These are phyloP conservation scores for Bruguiera hainesii DNA, from an alignment of 441 rosid genomes.

Conservation along the genomic window DNA sequence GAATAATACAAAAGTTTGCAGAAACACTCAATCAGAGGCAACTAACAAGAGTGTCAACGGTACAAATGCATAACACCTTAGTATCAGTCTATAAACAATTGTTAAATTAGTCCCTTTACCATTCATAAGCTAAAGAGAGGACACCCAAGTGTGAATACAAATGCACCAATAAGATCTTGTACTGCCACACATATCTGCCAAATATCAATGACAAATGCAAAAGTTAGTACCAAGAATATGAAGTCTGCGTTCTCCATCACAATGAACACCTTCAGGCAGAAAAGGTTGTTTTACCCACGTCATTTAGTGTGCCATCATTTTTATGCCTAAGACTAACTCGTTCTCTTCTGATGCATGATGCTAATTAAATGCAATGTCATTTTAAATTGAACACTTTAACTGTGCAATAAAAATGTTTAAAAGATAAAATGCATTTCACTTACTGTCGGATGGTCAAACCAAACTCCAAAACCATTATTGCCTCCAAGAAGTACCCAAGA, in stretches of 20 bases:
- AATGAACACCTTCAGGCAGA: too few relatives aligned
- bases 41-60: neutral
- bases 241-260: neutral
- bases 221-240: slow-evolving; percentile 21
- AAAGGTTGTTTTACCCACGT: too few relatives aligned
- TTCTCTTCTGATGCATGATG: too few relatives aligned
- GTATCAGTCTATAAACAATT: slow-evolving; percentile 10
- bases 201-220: slow-evolving; percentile 13
- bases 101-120: slow-evolving; percentile 42
- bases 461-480: slow-evolving; percentile 89
- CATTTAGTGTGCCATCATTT: too few relatives aligned
- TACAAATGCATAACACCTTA: neutral
- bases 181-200: slow-evolving; percentile 83
- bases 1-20: too few relatives aligned
- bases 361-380: too few relatives aligned
- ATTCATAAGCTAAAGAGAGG: slow-evolving; percentile 69
- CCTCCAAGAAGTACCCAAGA: slow-evolving; percentile 81
- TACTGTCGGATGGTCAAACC: slow-evolving; percentile 84
- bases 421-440: slow-evolving; percentile 23
- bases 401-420: neutral
- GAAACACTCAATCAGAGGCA: neutral
- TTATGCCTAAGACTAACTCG: too few relatives aligned
- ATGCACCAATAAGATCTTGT: slow-evolving; percentile 87
- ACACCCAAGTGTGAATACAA: slow-evolving; percentile 83
- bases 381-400: neutral